Evolutionary conservation across 345 rosid species (phyloP), one percentile per base, ranked within the genome.

Genomic region (Salix caprea): DNA sequence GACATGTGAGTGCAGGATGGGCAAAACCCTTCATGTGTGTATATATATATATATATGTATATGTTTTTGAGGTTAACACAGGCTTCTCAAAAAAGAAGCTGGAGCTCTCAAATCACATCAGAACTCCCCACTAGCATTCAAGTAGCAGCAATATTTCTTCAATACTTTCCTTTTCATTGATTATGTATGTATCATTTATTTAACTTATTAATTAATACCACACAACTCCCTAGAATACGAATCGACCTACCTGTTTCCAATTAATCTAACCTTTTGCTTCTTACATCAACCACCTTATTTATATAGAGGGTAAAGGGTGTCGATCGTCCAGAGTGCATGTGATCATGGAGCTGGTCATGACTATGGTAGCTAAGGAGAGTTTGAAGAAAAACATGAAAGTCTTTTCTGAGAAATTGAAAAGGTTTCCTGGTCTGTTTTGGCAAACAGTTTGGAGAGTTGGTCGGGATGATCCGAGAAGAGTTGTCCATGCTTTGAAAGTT

Each of bases 401-500:
- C 66, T 46, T 79, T 61, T 78, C 13, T 15, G 81, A 74, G 82
- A 88, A 79, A 77, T 58, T 82, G 74, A 87, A 67, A 68, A 86
- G 77, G 56, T 84, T 76, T 80, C 88, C 82, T 0, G 34, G 78
- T 16, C 37, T 71, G 71, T 37, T 83, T 10, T 79, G 84, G 75
- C 70, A 66, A 32, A 84, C 68, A 72, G 78, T 87, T 36, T 84
- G 88, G 88, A 76, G 82, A 32, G 74, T 86, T 1, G 97, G 97
- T 16, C 81, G 82, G 60, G 95, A 94, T 30, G 98, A 94, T 80
- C 92, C 97, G 10, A 77, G 98, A 75, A 84, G 94, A 76, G 81
- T 77, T 70, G 80, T 87, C 32, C 98, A 94, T 82, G 86, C 97
- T 37, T 54, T 92, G 37, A 92, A 94, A 89, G 97, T 94, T n/a